Percentiles rank a stretch among this genome's conserved stretches.
These are phyloP conservation scores for Sporothrix dimorphospora DNA, from an alignment of 2,329 filamentous ascomycete genomes.

Conservation along the genomic window DNA sequence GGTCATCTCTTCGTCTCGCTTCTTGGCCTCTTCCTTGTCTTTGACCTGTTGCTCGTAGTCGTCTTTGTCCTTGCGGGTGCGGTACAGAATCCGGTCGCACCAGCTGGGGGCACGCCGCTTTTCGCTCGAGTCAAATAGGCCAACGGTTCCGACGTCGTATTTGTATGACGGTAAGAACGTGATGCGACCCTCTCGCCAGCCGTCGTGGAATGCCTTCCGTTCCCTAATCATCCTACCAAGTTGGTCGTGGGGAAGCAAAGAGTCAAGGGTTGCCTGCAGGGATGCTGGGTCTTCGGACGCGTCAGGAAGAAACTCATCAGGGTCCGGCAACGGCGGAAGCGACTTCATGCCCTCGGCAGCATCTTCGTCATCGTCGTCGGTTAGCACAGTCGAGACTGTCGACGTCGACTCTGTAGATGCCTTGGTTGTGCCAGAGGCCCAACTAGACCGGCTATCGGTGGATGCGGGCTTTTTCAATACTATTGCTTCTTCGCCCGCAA, in stretches of 20 bases:
- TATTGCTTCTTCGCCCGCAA: conserved; percentile 56
- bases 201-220: conserved; percentile 83
- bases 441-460: conserved; percentile 45
- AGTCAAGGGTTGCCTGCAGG: conserved; percentile 84
- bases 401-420: conserved; percentile 34
- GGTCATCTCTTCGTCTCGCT: conserved; percentile 83
- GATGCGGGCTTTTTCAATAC: conserved; percentile 49
- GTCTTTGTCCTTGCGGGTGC: conserved; percentile 72
- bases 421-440: conserved; percentile 35
- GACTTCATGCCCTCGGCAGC: conserved; percentile 45
- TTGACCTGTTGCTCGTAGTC: conserved; percentile 64
- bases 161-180: conserved; percentile 95
- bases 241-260: conserved; percentile 88
- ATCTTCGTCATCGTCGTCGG: conserved; percentile 34
- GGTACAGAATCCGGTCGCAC: conserved; percentile 92
- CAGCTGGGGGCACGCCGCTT: conserved; percentile 92
- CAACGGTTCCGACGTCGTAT: conserved; percentile 92
- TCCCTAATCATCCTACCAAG: conserved; percentile 72
- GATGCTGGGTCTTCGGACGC: conserved; percentile 79
- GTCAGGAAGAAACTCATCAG: conserved; percentile 69
- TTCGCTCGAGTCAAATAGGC: conserved; percentile 91
- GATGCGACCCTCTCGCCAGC: conserved; percentile 88
- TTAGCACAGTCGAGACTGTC: conserved; percentile 38
- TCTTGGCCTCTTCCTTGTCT: conserved; percentile 68
- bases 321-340: conserved; percentile 54